These are phyloP conservation scores for Euclidium syriacum DNA, from an alignment of 345 rosid genomes.

Conservation along the genomic window DNA sequence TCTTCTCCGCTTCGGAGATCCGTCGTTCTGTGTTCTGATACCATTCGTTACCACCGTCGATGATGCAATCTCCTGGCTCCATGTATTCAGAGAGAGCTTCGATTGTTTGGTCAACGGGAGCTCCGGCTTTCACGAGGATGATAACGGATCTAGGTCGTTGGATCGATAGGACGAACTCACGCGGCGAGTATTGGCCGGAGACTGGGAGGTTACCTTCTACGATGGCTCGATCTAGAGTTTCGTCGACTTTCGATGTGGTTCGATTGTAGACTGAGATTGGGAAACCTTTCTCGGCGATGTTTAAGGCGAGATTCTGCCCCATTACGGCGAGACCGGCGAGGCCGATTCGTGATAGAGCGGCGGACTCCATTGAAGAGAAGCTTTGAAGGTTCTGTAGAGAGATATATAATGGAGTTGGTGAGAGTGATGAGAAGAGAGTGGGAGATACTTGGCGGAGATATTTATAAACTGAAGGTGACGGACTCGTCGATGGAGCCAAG, in stretches of 20 bases:
- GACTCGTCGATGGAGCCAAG: slow-evolving; percentile 74
- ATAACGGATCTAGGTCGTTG: slow-evolving; percentile 82
- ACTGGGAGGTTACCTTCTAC: slow-evolving; percentile 73
- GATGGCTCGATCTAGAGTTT: slow-evolving; percentile 66
- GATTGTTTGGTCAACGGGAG: slow-evolving; percentile 93
- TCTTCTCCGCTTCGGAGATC: slow-evolving; percentile 48
- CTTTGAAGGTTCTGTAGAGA: background rate
- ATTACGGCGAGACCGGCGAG: slow-evolving; percentile 97
- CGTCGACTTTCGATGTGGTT: slow-evolving; percentile 83
- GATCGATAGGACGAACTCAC: slow-evolving; percentile 87
- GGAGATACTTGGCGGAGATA: background rate
- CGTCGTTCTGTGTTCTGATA: slow-evolving; percentile 88
- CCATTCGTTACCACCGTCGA: slow-evolving; percentile 99
- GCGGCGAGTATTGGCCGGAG: slow-evolving; percentile 66
- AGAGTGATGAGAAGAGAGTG: background rate
- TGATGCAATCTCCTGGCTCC: slow-evolving; percentile 80
- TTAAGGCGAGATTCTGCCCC: slow-evolving; percentile 95
- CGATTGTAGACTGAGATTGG: slow-evolving; percentile 95
- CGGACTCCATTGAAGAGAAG: slow-evolving; percentile 49
- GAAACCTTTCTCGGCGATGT: slow-evolving; percentile 91
- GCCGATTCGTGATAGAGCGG: slow-evolving; percentile 71
- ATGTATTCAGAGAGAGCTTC: slow-evolving; percentile 68
- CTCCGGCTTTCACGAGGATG: slow-evolving; percentile 92
- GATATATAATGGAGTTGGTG: background rate
- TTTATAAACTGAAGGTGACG: slow-evolving; percentile 35